Evolutionary conservation across 176 grass and related monocot species (phyloP).

Genomic region (Carex littledalei): DNA sequence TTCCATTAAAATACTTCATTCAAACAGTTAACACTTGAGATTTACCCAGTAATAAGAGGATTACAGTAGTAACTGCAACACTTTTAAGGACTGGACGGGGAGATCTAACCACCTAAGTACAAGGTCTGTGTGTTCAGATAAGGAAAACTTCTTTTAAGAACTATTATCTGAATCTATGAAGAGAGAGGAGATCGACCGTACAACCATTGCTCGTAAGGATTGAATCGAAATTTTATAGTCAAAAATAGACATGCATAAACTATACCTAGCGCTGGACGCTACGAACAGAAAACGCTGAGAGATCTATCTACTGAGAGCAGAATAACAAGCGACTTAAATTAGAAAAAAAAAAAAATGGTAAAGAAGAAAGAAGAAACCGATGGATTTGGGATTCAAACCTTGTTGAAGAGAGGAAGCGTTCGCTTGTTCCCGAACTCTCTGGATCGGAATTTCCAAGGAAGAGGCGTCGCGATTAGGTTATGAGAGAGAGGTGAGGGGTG

Average conservation of each 20-base stretch:
- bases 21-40: neutral
- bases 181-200: constrained; percentile 25
- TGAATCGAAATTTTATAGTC: neutral
- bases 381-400: constrained; percentile 26
- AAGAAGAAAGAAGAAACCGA: neutral
- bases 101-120: constrained; percentile 6
- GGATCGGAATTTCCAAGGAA: constrained; percentile 5
- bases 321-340: neutral
- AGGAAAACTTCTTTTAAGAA: neutral
- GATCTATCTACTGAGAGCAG: constrained; percentile 11
- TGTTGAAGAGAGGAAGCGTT: neutral
- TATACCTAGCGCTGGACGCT: neutral
- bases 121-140: neutral
- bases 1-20: neutral
- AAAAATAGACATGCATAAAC: neutral
- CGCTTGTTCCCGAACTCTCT: constrained; percentile 5
- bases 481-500: neutral
- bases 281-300: neutral
- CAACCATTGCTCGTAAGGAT: neutral
- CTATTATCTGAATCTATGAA: neutral
- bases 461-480: neutral
- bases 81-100: neutral
- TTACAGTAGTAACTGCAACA: neutral
- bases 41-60: neutral
- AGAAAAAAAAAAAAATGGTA: neutral